phyloP scores from a whole-genome alignment of 208 protist species.

The Leishmania gerbilli region DNA sequence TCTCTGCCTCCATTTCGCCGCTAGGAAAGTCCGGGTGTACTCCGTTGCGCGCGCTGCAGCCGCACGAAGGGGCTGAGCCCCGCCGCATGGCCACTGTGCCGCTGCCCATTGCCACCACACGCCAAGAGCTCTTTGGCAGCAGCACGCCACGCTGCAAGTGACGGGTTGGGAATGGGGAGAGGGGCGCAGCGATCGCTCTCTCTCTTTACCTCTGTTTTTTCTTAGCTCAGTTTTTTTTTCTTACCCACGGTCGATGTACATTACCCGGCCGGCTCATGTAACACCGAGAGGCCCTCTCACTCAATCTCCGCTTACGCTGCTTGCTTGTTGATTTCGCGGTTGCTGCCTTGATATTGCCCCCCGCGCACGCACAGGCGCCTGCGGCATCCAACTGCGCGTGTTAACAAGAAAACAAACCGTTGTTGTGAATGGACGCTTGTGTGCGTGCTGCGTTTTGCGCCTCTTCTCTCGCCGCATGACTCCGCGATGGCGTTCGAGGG shows the following conservation, averaged over 20 bases:
- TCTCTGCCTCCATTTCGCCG: neutral
- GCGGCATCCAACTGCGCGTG: neutral
- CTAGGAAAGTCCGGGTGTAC: neutral
- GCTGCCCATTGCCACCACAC: conserved; percentile 27
- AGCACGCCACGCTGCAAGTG: conserved; percentile 1
- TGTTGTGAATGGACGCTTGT: neutral
- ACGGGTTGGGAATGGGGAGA: neutral
- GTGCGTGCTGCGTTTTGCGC: neutral
- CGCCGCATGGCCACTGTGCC: conserved; percentile 34
- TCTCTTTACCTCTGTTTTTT: neutral
- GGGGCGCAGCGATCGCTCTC: neutral
- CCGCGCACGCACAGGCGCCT: neutral
- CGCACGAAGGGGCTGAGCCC: neutral
- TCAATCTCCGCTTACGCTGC: neutral
- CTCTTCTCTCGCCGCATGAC: neutral
- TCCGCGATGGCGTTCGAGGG: neutral
- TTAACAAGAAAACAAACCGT: neutral
- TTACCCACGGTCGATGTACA: neutral
- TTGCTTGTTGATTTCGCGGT: neutral
- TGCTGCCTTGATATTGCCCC: neutral
- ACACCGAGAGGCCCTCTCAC: neutral
- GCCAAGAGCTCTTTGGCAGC: conserved; percentile 24
- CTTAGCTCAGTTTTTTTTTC: neutral
- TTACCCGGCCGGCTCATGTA: neutral
- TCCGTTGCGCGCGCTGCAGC: conserved; percentile 6